Conservation (phyloP, 176 grass and related monocot genomes). For the Melocanna baccifera region DNA sequence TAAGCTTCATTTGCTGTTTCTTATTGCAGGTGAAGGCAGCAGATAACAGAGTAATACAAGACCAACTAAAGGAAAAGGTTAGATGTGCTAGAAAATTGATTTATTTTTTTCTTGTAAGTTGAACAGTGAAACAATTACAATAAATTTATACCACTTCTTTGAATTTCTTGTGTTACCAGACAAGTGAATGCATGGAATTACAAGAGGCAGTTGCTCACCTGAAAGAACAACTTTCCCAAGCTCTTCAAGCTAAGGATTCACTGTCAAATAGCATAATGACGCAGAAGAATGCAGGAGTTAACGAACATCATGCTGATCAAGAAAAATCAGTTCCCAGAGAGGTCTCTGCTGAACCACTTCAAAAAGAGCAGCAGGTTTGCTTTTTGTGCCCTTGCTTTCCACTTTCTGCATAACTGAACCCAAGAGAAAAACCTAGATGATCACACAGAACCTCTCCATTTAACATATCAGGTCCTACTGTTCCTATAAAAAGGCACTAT, state of each 20-base stretch:
- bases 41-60: slow-evolving; percentile 98
- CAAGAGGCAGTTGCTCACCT: slow-evolving; percentile 66
- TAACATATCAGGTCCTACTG: background rate
- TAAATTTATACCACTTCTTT: slow-evolving; percentile 15
- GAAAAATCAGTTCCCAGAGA: slow-evolving; percentile 41
- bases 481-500: background rate
- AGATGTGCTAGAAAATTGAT: slow-evolving; percentile 12
- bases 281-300: slow-evolving; percentile 43
- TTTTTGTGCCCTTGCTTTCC: slow-evolving; percentile 16
- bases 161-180: slow-evolving; percentile 48
- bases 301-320: slow-evolving; percentile 40
- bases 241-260: slow-evolving; percentile 57
- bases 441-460: background rate
- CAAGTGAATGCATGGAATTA: slow-evolving; percentile 70
- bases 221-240: slow-evolving; percentile 68
- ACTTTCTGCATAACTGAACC: slow-evolving; percentile 16
- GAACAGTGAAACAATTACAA: slow-evolving; percentile 3
- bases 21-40: slow-evolving; percentile 83
- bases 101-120: slow-evolving; percentile 3
- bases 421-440: background rate
- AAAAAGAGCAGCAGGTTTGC: slow-evolving; percentile 52
- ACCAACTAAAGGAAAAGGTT: slow-evolving; percentile 90
- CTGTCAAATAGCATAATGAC: slow-evolving; percentile 35
- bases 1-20: slow-evolving; percentile 23
- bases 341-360: slow-evolving; percentile 37